Conservation (phyloP, 2,329 filamentous ascomycete genomes). For the Alternaria dauci region DNA sequence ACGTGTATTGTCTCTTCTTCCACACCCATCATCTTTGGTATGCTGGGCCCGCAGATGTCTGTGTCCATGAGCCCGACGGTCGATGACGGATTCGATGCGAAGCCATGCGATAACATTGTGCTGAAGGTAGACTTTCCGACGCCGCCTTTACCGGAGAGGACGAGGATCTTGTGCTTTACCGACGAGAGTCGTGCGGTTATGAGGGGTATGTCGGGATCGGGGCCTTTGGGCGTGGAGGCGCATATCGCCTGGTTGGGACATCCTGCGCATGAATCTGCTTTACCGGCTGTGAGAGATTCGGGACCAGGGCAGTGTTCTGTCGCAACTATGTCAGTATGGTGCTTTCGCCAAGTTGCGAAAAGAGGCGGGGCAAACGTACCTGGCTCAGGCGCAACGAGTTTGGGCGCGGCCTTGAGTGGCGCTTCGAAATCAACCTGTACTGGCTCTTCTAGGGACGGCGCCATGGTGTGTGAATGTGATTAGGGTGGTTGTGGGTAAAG, state of each 20-base stretch:
- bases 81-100: conserved; percentile 79
- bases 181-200: conserved; percentile 83
- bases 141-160: conserved; percentile 93
- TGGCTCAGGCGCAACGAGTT: conserved; percentile 92
- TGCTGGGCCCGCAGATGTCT: conserved; percentile 94
- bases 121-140: conserved; percentile 97
- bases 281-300: conserved; percentile 73
- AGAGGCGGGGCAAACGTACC: conserved; percentile 53
- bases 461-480: conserved; percentile 63
- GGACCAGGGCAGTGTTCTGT: conserved; percentile 92
- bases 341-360: not conserved
- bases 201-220: conserved; percentile 89
- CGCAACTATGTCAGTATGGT: conserved; percentile 3
- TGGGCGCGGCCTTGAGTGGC: conserved; percentile 78
- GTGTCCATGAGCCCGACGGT: conserved; percentile 97
- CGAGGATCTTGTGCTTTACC: conserved; percentile 90
- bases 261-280: conserved; percentile 84
- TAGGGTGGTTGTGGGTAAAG: conserved; percentile 12
- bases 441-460: conserved; percentile 80
- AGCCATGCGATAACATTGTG: conserved; percentile 85
- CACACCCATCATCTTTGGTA: conserved; percentile 99
- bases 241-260: conserved; percentile 97
- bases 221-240: conserved; percentile 91
- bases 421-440: conserved; percentile 73
- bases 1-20: conserved; percentile 94